Percentiles rank a stretch among this genome's conserved stretches.
Conservation (phyloP, 2,329 filamentous ascomycete species). For the Tolypocladium guangdongense region DNA sequence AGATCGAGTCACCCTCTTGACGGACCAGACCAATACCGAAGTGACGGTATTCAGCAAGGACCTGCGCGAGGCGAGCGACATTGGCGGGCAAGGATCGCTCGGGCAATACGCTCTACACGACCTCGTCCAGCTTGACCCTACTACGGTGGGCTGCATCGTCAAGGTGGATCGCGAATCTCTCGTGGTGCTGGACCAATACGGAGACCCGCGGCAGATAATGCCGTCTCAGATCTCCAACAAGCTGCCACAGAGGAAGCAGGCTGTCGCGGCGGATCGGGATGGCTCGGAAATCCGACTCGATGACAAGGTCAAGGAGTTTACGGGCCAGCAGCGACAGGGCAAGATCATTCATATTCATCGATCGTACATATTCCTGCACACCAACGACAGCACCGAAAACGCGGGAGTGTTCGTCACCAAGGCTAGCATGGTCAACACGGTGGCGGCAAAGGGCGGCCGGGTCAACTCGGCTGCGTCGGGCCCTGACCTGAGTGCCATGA, state of each 20-base stretch:
- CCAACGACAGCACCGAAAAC: constrained; percentile 74
- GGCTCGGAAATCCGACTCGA: constrained; percentile 87
- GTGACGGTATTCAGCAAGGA: constrained; percentile 98
- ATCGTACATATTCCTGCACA: constrained; percentile 84
- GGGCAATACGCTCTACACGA: constrained; percentile 89
- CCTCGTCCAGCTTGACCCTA: constrained; percentile 83
- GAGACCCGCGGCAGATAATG: constrained; percentile 68
- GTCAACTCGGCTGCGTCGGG: constrained; percentile 49
- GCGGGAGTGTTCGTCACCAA: constrained; percentile 82
- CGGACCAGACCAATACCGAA: constrained; percentile 84
- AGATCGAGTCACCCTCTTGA: constrained; percentile 85
- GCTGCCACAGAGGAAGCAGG: constrained; percentile 68
- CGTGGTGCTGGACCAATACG: constrained; percentile 82
- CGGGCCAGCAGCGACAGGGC: constrained; percentile 75
- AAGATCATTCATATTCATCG: constrained; percentile 91
- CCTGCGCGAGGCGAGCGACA: constrained; percentile 83
- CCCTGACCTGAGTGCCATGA: constrained; percentile 82
- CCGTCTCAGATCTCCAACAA: constrained; percentile 89
- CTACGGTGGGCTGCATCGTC: constrained; percentile 86
- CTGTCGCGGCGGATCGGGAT: constrained; percentile 84
- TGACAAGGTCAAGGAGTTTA: constrained; percentile 84
- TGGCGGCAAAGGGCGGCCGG: constrained; percentile 88
- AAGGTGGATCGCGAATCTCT: constrained; percentile 93
- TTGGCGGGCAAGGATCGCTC: constrained; percentile 72
- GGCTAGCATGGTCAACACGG: constrained; percentile 73